These are phyloP conservation scores for Hibiscus mutabilis DNA, from an alignment of 345 rosid genomes.

Conservation along the genomic window DNA sequence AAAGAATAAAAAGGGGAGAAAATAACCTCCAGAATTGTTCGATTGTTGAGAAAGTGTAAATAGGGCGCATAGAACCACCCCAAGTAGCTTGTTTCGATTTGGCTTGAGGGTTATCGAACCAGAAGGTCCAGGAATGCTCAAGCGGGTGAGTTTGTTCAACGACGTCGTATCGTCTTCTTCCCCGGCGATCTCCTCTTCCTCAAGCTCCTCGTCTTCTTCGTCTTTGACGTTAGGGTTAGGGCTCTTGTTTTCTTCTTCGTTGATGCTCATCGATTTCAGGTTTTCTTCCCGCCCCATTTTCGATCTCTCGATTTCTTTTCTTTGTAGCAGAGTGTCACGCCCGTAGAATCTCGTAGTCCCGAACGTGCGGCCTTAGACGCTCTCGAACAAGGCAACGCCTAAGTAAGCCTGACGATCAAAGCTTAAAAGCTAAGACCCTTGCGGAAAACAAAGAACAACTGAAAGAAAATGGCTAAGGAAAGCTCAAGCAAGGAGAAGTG, in stretches of 20 bases:
- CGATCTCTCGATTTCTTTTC: not conserved
- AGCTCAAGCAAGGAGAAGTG: no score
- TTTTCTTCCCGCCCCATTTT: conserved; percentile 35
- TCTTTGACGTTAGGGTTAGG: conserved; percentile 22
- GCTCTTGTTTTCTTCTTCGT: conserved; percentile 24
- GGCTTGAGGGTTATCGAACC: conserved; percentile 68
- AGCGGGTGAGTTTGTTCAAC: conserved; percentile 50
- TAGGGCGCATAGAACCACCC: conserved; percentile 74
- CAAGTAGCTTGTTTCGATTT: conserved; percentile 54
- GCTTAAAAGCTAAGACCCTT: no score
- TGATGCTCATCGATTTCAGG: conserved; percentile 16
- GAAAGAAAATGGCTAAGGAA: no score
- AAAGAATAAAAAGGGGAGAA: not conserved
- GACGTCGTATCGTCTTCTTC: conserved; percentile 26
- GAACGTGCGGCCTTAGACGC: no score
- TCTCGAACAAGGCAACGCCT: no score
- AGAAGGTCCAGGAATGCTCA: conserved; percentile 87
- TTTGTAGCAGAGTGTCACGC: no score
- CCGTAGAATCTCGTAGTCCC: no score
- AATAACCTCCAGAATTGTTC: conserved; percentile 87
- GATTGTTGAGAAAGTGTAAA: conserved; percentile 63
- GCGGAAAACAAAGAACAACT: no score
- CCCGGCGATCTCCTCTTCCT: conserved; percentile 52
- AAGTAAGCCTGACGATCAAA: no score
- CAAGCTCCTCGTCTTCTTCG: conserved; percentile 38